phyloP scores from a whole-genome alignment of 176 grass and related monocot species.

The Bolboschoenus planiculmis region DNA sequence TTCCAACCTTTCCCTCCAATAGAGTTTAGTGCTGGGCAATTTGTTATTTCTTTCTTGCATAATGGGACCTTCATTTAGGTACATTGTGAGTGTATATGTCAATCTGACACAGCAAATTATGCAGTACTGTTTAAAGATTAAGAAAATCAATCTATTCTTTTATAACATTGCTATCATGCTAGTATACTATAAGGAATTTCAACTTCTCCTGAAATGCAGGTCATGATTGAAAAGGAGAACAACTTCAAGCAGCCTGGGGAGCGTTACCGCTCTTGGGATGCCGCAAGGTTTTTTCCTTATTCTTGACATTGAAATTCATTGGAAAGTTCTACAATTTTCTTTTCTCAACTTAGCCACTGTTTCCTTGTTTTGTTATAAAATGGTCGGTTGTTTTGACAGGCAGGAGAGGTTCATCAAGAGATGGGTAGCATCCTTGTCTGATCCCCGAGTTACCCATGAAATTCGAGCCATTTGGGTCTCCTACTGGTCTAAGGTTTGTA shows the following conservation, averaged over 20 bases:
- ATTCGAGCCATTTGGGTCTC: slow-evolving; percentile 86
- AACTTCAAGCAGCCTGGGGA: slow-evolving; percentile 99
- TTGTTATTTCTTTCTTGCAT: background rate
- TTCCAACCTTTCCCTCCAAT: background rate
- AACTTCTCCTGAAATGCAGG: slow-evolving; percentile 27
- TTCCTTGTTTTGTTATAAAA: slow-evolving; percentile 10
- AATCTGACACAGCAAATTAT: background rate
- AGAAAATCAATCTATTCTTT: background rate
- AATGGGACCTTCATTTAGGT: background rate
- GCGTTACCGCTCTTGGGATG: slow-evolving; percentile 66
- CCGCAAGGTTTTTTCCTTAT: slow-evolving; percentile 47
- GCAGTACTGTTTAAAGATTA: background rate
- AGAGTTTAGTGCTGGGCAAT: background rate
- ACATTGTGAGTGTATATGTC: background rate
- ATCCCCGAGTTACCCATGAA: slow-evolving; percentile 90
- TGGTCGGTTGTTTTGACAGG: slow-evolving; percentile 21
- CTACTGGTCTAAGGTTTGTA: slow-evolving; percentile 81
- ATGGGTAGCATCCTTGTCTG: slow-evolving; percentile 79
- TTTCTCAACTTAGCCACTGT: background rate
- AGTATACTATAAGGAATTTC: background rate
- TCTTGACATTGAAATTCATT: background rate
- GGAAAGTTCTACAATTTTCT: background rate
- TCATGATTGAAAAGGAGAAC: slow-evolving; percentile 78
- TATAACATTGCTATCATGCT: background rate
- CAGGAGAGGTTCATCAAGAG: slow-evolving; percentile 86